Conservation (phyloP, 495 filamentous ascomycete genomes). For the Cercophora sp. region DNA sequence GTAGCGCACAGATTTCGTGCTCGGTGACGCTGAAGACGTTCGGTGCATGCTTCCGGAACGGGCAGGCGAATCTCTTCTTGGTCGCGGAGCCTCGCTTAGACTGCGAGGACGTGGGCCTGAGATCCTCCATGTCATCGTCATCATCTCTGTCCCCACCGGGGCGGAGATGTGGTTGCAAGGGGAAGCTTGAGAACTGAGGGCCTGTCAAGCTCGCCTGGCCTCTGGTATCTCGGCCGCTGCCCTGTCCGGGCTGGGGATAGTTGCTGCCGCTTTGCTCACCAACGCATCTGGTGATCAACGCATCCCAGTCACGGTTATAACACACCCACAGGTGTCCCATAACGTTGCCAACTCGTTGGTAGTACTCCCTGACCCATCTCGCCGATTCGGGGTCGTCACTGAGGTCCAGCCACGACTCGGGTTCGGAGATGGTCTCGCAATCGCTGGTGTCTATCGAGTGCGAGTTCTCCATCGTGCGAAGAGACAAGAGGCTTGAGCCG, state of each 20-base stretch:
- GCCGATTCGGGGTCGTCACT: slow-evolving; percentile 3
- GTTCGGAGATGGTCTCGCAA: slow-evolving; percentile 23
- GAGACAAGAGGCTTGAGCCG: slow-evolving; percentile 21
- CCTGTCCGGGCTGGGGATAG: too few species aligned
- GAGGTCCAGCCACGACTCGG: slow-evolving; percentile 17
- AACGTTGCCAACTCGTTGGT: slow-evolving; percentile 12
- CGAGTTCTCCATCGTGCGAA: slow-evolving; percentile 5
- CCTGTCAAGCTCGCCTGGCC: slow-evolving; percentile 2
- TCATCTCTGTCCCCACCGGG: slow-evolving; percentile 22
- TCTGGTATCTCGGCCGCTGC: slow-evolving; percentile 13
- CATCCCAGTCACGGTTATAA: slow-evolving; percentile 25
- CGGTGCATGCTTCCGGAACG: slow-evolving; percentile 28
- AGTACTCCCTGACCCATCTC: slow-evolving; percentile 16
- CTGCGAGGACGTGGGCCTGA: slow-evolving; percentile 13
- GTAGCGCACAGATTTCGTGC: slow-evolving; percentile 23
- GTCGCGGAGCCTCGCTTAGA: slow-evolving; percentile 13
- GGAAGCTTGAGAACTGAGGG: too few species aligned
- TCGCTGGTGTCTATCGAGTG: slow-evolving; percentile 15
- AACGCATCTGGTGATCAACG: slow-evolving; percentile 15
- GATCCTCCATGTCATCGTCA: slow-evolving; percentile 20
- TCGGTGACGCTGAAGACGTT: slow-evolving; percentile 21
- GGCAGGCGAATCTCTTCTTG: slow-evolving; percentile 24
- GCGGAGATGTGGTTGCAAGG: slow-evolving; percentile 4
- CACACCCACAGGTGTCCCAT: slow-evolving; percentile 20
- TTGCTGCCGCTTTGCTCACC: slow-evolving; percentile 10